A percentile compares a stretch with the other conserved stretches of the same genome.
These are phyloP conservation scores for Candida sojae DNA, from an alignment of 1,139 yeast genomes.

Conservation along the genomic window DNA sequence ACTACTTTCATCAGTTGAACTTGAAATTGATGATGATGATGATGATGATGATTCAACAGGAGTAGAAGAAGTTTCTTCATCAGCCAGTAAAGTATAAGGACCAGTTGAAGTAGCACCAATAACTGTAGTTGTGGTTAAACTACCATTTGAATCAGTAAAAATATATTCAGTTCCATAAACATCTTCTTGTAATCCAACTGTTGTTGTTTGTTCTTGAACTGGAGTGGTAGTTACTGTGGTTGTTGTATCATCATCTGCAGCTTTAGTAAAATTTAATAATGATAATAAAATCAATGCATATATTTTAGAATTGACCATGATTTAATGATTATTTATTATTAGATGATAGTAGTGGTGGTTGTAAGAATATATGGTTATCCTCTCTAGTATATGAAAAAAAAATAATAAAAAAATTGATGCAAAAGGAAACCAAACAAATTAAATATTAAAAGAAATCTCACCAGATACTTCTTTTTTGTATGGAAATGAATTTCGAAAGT, in stretches of 20 bases:
- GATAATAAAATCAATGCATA: constrained; percentile 20
- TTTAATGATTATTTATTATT: neutral
- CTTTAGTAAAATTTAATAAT: constrained; percentile 12
- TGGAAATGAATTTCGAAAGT: too few relatives aligned
- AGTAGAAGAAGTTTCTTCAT: constrained; percentile 8
- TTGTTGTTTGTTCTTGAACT: constrained; percentile 30
- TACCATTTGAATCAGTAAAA: constrained; percentile 32
- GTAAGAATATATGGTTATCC: neutral
- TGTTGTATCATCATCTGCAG: constrained; percentile 20
- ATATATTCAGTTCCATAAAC: constrained; percentile 37
- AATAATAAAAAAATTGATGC: neutral
- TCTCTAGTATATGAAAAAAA: too few relatives aligned
- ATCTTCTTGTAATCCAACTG: constrained; percentile 28
- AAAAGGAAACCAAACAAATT: neutral
- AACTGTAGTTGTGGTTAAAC: constrained; percentile 34
- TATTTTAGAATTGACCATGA: constrained; percentile 14
- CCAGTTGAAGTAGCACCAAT: constrained; percentile 23
- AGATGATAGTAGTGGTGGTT: neutral
- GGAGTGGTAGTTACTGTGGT: constrained; percentile 33
- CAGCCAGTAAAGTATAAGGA: constrained; percentile 8
- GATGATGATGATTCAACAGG: too few relatives aligned
- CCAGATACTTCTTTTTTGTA: too few relatives aligned
- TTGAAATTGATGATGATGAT: too few relatives aligned
- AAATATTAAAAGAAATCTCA: too few relatives aligned
- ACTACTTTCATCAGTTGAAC: too few relatives aligned